Conservation (phyloP, 768 basidiomycete species). For the Tylopilus felleus region DNA sequence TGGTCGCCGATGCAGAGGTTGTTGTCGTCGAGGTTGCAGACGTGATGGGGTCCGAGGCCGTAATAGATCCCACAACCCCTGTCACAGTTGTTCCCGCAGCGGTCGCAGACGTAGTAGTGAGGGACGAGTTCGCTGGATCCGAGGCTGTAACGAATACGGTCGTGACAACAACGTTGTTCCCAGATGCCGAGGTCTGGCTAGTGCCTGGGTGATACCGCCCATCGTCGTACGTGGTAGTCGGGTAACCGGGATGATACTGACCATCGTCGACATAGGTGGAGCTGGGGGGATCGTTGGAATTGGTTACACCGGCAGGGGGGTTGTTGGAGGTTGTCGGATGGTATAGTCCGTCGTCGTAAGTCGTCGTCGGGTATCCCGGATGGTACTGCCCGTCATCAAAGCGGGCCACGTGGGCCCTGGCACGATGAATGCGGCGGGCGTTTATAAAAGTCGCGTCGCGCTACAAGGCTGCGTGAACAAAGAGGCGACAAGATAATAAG, state of each 20-base stretch:
- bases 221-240: not conserved
- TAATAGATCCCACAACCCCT: slow-evolving; percentile 3
- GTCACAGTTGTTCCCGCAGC: not conserved
- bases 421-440: slow-evolving; percentile 15
- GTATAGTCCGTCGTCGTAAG: slow-evolving; percentile 2
- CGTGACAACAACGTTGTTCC: not conserved
- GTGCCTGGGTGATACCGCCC: slow-evolving; percentile 19
- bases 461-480: slow-evolving; percentile 12
- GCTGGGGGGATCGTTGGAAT: not conserved
- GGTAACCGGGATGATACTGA: slow-evolving; percentile 18
- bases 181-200: not conserved
- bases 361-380: slow-evolving; percentile 19
- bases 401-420: slow-evolving; percentile 7
- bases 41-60: not conserved
- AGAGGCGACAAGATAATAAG: not conserved
- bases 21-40: not conserved
- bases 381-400: slow-evolving; percentile 22
- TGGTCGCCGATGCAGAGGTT: not conserved
- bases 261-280: slow-evolving; percentile 13
- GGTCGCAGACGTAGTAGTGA: not conserved
- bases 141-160: not conserved
- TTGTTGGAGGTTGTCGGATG: not conserved
- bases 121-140: not conserved
- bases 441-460: slow-evolving; percentile 2
- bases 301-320: not conserved